Evolutionary conservation across 331 rosid genomes (phyloP).

Genomic region (Malus hybrid): DNA sequence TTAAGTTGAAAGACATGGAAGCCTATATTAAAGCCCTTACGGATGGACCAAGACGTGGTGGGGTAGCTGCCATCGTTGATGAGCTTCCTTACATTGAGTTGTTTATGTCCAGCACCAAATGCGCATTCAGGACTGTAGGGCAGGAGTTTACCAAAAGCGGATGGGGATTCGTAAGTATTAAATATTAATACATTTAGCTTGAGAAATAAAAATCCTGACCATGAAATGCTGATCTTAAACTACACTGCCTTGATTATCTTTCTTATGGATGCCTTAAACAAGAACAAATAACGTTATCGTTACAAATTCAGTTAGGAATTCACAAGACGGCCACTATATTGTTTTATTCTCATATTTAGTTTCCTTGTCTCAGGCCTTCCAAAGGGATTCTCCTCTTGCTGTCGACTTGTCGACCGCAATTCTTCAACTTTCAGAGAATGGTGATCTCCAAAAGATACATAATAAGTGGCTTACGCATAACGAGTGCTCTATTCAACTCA

Average conservation of each 20-base stretch:
- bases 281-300: not conserved
- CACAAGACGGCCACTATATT: too few relatives aligned
- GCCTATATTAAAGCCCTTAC: slow-evolving; percentile 47
- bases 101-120: slow-evolving; percentile 45
- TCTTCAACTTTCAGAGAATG: slow-evolving; percentile 82
- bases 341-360: slow-evolving; percentile 2
- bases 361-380: slow-evolving; percentile 59
- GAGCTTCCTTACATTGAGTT: slow-evolving; percentile 89
- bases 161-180: slow-evolving; percentile 80
- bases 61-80: slow-evolving; percentile 84
- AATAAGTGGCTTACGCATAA: slow-evolving; percentile 57
- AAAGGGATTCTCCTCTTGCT: slow-evolving; percentile 88
- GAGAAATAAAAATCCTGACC: too few relatives aligned
- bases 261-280: not conserved
- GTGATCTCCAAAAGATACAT: slow-evolving; percentile 69
- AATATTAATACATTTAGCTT: too few relatives aligned
- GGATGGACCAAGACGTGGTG: slow-evolving; percentile 65
- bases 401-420: slow-evolving; percentile 78
- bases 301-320: too few relatives aligned
- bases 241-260: not conserved
- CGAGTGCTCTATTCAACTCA: slow-evolving; percentile 30
- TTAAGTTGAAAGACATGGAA: slow-evolving; percentile 40
- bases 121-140: slow-evolving; percentile 66
- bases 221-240: not conserved
- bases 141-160: slow-evolving; percentile 84